Base-by-base conservation (phyloP, 2,329 filamentous ascomycete genomes). In the Arthrobotrys entomopaga region DNA sequence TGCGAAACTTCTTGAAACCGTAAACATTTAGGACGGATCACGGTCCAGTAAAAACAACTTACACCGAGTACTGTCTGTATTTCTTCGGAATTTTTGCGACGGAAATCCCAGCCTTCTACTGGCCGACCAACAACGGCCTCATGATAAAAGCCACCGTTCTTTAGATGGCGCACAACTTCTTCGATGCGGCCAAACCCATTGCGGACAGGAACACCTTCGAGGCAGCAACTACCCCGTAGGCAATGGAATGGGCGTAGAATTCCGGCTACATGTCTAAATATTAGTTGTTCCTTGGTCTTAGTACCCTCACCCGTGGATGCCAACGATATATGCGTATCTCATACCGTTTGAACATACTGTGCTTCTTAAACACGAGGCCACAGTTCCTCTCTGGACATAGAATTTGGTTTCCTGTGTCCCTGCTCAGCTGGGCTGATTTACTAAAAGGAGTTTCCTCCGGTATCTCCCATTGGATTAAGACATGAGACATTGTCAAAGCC, bases 41-140 rank as follows among this genome's bases (percentile, higher is more conserved):
- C 29, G 29, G 5, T 34, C 10, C 29, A 34, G 29, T 5, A 7
- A 34, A 7, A 7, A 26, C 24, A 43, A 34, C 52, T 38, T 43
- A 58, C 54, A 43, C 43, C n/a, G 3, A 43, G 5, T 1, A 43
- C n/a, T 7, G 40, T 29, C 7, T 43, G 29, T 4, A 10, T 43
- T 20, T 58, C 54, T 24, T 42, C 29, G 7, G 19, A n/a, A 24
- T 29, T 58, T 13, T 58, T 58, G n/a, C 26, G 19, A 16, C 54
- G 29, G 16, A 58, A 58, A 20, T 58, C 38, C 54, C 54, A 58
- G 15, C 54, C 54, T n/a, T 58, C 54, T 5, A 58, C 54, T 3
- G 54, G 54, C n/a, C 54, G 29, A 22, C 15, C 11, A 13, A 29
- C 10, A 58, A 43, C 19, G 10, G 29, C 29, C 13, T 43, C 34